Conservation (phyloP, 345 rosid genomes). For the Syzygium jambos region DNA sequence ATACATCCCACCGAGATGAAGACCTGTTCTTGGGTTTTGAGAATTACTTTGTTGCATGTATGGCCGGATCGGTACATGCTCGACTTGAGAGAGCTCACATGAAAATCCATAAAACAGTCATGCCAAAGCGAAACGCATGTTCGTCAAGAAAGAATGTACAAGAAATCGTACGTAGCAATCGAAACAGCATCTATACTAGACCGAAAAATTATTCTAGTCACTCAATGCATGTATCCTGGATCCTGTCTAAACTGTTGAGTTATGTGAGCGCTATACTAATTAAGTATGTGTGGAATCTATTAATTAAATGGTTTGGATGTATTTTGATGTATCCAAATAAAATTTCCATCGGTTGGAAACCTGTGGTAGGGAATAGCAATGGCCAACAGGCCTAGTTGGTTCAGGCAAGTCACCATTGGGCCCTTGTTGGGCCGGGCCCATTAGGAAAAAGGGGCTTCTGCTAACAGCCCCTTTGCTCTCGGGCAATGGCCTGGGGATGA, state of each 20-base stretch:
- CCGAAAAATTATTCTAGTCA: too few relatives aligned
- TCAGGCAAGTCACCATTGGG: background rate
- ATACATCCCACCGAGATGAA: background rate
- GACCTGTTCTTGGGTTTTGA: background rate
- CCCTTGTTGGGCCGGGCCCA: background rate
- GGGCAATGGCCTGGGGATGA: background rate
- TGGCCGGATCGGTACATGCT: background rate
- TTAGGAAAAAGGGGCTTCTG: background rate
- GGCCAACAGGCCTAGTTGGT: background rate
- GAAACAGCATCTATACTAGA: too few relatives aligned
- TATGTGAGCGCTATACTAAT: background rate
- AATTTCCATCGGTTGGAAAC: background rate
- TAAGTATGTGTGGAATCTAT: background rate
- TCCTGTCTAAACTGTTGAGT: too few relatives aligned
- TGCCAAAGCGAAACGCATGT: too few relatives aligned
- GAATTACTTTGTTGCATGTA: background rate
- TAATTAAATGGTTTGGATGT: background rate
- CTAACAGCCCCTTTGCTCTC: background rate
- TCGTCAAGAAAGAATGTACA: too few relatives aligned
- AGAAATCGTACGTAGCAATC: too few relatives aligned
- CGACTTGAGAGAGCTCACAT: background rate
- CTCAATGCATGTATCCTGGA: too few relatives aligned
- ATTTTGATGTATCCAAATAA: background rate
- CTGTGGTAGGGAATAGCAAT: background rate
- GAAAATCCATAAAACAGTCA: background rate